phyloP scores from a whole-genome alignment of 225 moss, liverwort and hornwort species.

The Pseudoscleropodium purum region DNA sequence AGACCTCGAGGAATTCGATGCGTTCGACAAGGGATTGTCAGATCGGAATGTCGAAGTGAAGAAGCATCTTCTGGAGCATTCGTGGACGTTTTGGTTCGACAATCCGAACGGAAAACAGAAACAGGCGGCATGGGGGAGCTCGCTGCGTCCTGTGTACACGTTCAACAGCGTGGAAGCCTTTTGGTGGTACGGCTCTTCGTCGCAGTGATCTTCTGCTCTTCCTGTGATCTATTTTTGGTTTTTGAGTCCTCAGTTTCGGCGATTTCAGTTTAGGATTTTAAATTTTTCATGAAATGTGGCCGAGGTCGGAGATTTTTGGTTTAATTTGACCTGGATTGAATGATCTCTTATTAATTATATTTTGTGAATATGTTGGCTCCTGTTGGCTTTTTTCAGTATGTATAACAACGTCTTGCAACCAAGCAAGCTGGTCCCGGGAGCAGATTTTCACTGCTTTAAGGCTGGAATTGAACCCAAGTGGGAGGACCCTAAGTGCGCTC shows the following conservation, averaged over 20 bases:
- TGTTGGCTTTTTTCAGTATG: constrained; percentile 23
- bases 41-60: not conserved
- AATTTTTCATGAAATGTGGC: not conserved
- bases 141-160: constrained; percentile 67
- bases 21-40: not conserved
- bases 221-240: not conserved
- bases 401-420: constrained; percentile 85
- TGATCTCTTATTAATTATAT: not conserved
- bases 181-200: constrained; percentile 47
- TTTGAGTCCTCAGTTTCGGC: not conserved
- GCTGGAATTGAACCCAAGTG: constrained; percentile 84
- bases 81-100: constrained; percentile 86
- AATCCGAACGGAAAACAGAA: constrained; percentile 73
- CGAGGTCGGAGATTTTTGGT: not conserved
- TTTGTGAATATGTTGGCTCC: not conserved
- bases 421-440: constrained; percentile 53
- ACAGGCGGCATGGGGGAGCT: constrained; percentile 71
- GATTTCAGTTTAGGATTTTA: not conserved
- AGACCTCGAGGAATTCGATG: not conserved
- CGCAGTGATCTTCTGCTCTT: not conserved
- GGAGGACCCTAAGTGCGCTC: constrained; percentile 75
- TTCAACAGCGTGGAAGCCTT: constrained; percentile 71
- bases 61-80: constrained; percentile 57
- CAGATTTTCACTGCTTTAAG: constrained; percentile 88
- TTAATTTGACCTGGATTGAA: not conserved